Evolutionary conservation across 805 yeast genomes (phyloP).

Genomic region (Wickerhamomyces rabaulensis): DNA sequence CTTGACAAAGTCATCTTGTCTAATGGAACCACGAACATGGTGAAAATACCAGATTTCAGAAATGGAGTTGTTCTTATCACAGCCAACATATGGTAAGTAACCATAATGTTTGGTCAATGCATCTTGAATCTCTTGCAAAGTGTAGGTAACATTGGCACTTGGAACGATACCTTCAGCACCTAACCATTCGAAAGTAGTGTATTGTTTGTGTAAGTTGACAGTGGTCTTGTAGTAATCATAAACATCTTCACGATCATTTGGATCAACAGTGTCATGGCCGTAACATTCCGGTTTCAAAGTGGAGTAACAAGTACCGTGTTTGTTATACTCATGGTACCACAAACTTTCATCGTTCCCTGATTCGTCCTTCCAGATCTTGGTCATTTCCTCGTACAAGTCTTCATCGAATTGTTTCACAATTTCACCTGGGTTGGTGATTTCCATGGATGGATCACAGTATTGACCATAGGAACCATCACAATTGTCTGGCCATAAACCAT

Average conservation of each 20-base stretch:
- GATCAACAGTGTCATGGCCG: constrained; percentile 5
- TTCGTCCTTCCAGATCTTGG: constrained; percentile 63
- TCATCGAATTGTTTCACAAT: constrained; percentile 41
- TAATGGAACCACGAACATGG: constrained; percentile 1
- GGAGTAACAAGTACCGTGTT: constrained; percentile 18
- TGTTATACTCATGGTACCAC: constrained; percentile 19
- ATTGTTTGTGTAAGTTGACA: constrained; percentile 5
- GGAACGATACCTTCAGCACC: constrained; percentile 14
- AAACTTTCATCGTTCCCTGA: constrained; percentile 47
- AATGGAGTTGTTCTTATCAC: constrained; percentile 11
- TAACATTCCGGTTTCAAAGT: constrained; percentile 14
- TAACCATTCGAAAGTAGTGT: constrained; percentile 15
- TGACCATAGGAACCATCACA: constrained; percentile 80
- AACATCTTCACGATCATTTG: constrained; percentile 9
- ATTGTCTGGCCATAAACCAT: constrained; percentile 85
- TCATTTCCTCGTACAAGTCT: constrained; percentile 54
- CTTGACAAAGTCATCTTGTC: background rate
- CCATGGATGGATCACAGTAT: constrained; percentile 62
- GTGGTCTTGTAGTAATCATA: constrained; percentile 11
- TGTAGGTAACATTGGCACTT: constrained; percentile 7
- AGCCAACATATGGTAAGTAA: constrained; percentile 12
- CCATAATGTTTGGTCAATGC: constrained; percentile 9
- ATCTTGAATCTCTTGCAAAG: constrained; percentile 5
- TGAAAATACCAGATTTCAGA: constrained; percentile 17
- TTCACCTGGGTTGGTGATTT: constrained; percentile 41